Evolutionary conservation across 306 rosid genomes (phyloP).

Genomic region (Vigna angularis): DNA sequence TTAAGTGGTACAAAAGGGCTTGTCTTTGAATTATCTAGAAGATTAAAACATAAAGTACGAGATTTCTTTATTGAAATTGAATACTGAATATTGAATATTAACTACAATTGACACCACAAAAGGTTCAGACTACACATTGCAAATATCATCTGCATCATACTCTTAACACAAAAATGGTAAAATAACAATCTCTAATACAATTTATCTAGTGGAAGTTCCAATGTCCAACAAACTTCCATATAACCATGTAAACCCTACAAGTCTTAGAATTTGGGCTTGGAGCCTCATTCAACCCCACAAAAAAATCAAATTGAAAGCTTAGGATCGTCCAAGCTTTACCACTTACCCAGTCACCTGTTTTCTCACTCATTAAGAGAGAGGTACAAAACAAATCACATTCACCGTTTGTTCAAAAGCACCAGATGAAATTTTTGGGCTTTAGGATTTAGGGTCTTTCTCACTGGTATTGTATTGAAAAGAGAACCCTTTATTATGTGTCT

Average conservation of each 20-base stretch:
- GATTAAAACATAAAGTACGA: neutral
- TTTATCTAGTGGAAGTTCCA: slow-evolving; percentile 11
- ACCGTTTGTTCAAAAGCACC: slow-evolving; percentile 10
- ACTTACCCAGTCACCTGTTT: neutral
- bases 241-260: slow-evolving; percentile 9
- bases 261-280: neutral
- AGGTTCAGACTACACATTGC: slow-evolving; percentile 34
- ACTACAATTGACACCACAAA: slow-evolving; percentile 12
- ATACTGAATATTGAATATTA: neutral
- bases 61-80: neutral
- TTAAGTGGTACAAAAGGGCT: slow-evolving; percentile 19
- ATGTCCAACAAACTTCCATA: neutral
- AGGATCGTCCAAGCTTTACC: neutral
- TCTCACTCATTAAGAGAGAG: slow-evolving; percentile 12
- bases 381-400: slow-evolving; percentile 23
- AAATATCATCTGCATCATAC: slow-evolving; percentile 8
- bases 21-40: slow-evolving; percentile 5
- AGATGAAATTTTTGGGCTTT: neutral
- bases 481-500: slow-evolving; percentile 1
- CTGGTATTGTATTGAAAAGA: slow-evolving; percentile 1
- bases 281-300: neutral
- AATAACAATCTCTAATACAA: slow-evolving; percentile 33
- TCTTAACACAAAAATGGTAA: neutral
- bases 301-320: neutral
- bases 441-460: neutral